Percentiles rank a stretch among this genome's conserved stretches.
Conservation (phyloP, 2,329 filamentous ascomycete species). For the Colletotrichum trifolii region DNA sequence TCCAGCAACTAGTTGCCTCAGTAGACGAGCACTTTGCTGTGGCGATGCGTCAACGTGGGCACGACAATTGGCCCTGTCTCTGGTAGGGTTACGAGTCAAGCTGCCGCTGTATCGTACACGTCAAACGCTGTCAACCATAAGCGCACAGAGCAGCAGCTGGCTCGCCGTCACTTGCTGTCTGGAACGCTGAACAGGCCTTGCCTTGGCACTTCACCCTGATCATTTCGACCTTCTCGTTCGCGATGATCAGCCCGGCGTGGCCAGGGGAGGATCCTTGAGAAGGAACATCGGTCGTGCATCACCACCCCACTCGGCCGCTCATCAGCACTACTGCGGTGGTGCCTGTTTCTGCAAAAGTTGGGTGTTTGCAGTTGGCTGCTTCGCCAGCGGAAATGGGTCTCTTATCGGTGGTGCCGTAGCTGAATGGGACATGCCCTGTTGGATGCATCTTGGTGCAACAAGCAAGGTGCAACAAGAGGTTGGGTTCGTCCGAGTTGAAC, state of each 20-base stretch:
- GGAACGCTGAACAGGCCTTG: not conserved
- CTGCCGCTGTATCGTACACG: not conserved
- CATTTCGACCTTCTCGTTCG: slow-evolving; percentile 15
- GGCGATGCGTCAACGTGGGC: not conserved
- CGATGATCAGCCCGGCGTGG: slow-evolving; percentile 9
- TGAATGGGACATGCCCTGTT: slow-evolving; percentile 4
- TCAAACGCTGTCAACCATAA: not conserved
- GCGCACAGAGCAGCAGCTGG: slow-evolving; percentile 3
- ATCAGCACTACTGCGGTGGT: slow-evolving; percentile 14
- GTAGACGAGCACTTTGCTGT: not conserved
- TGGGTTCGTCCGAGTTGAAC: not conserved
- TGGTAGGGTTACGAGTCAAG: not conserved
- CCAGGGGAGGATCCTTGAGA: slow-evolving; percentile 9
- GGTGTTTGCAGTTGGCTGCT: too few relatives aligned
- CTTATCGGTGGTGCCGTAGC: not conserved
- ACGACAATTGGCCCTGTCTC: not conserved
- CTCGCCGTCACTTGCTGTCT: slow-evolving; percentile 5
- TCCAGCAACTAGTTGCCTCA: not conserved
- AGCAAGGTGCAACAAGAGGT: not conserved
- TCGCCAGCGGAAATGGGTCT: not conserved
- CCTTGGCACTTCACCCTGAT: too few relatives aligned
- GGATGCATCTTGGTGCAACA: slow-evolving; percentile 4
- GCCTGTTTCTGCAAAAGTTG: not conserved
- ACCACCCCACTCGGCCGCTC: slow-evolving; percentile 4
- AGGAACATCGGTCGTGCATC: slow-evolving; percentile 8